These are phyloP conservation scores for Herpotrichia juniperi DNA, from an alignment of 2,329 filamentous ascomycete species.

Conservation along the genomic window DNA sequence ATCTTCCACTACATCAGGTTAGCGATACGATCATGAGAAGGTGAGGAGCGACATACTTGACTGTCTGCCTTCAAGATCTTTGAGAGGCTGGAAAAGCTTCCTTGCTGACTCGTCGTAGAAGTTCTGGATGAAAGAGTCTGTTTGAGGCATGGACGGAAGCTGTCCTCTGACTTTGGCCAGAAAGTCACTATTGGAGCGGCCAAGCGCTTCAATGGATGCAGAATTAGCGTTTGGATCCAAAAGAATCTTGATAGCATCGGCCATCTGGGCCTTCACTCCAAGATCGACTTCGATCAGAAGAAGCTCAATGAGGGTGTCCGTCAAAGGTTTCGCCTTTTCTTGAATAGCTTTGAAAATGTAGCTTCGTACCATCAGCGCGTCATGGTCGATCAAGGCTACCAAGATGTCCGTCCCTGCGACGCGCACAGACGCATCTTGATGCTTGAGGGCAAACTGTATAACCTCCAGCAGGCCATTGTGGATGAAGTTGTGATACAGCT, in stretches of 20 bases:
- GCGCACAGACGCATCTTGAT: slow-evolving; percentile 81
- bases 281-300: slow-evolving; percentile 90
- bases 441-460: slow-evolving; percentile 88
- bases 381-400: slow-evolving; percentile 93
- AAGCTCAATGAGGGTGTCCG: slow-evolving; percentile 90
- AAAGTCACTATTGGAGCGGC: slow-evolving; percentile 70
- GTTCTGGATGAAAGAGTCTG: slow-evolving; percentile 81
- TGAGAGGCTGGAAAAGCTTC: slow-evolving; percentile 84
- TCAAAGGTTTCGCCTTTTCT: slow-evolving; percentile 83
- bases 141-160: slow-evolving; percentile 66
- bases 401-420: slow-evolving; percentile 94
- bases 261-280: slow-evolving; percentile 93
- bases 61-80: slow-evolving; percentile 73
- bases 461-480: slow-evolving; percentile 84
- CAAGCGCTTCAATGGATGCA: slow-evolving; percentile 65
- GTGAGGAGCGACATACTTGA: slow-evolving; percentile 49
- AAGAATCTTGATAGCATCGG: slow-evolving; percentile 92
- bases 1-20: slow-evolving; percentile 63
- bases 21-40: slow-evolving; percentile 13
- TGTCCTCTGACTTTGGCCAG: slow-evolving; percentile 64
- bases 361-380: slow-evolving; percentile 89
- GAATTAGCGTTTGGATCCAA: slow-evolving; percentile 74
- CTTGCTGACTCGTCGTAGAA: slow-evolving; percentile 90
- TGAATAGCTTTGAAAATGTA: slow-evolving; percentile 92
- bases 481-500: slow-evolving; percentile 89